A percentile compares a stretch with the other conserved stretches of the same genome.
Evolutionary conservation across 805 yeast genomes (phyloP).

Genomic region (Hanseniaspora occidentalis): DNA sequence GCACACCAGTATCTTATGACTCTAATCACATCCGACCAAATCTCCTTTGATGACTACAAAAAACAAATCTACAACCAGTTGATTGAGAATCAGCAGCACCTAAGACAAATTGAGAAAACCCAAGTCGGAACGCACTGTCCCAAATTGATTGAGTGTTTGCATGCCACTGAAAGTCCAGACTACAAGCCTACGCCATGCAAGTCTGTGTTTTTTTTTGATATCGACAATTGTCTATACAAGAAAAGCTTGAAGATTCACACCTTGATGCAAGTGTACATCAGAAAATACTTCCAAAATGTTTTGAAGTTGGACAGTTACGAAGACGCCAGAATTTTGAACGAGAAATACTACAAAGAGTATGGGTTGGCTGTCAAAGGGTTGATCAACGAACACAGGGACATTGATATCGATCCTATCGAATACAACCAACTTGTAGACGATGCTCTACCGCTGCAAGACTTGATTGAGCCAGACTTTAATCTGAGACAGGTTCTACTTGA

Average conservation of each 20-base stretch:
- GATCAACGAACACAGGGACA: conserved; percentile 30
- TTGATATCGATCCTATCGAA: conserved; percentile 70
- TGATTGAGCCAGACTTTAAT: conserved; percentile 49
- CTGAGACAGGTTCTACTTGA: conserved; percentile 40
- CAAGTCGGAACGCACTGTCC: background rate
- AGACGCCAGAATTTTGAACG: conserved; percentile 53
- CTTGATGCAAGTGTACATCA: conserved; percentile 78
- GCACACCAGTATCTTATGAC: background rate
- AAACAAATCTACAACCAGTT: background rate
- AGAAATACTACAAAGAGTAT: conserved; percentile 67
- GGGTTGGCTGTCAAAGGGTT: conserved; percentile 93
- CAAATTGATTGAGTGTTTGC: background rate
- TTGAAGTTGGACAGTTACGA: conserved; percentile 54
- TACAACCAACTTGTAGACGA: conserved; percentile 87
- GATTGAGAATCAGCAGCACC: background rate
- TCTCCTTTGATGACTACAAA: background rate
- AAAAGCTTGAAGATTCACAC: conserved; percentile 69
- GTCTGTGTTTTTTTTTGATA: conserved; percentile 68
- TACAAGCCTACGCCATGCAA: conserved; percentile 20
- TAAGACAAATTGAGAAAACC: background rate
- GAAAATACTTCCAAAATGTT: conserved; percentile 59
- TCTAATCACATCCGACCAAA: background rate
- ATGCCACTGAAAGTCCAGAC: background rate
- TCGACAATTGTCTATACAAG: conserved; percentile 82
- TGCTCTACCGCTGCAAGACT: conserved; percentile 70